These are phyloP conservation scores for Sporothrix globosa DNA, from an alignment of 2,329 filamentous ascomycete genomes.

Conservation along the genomic window DNA sequence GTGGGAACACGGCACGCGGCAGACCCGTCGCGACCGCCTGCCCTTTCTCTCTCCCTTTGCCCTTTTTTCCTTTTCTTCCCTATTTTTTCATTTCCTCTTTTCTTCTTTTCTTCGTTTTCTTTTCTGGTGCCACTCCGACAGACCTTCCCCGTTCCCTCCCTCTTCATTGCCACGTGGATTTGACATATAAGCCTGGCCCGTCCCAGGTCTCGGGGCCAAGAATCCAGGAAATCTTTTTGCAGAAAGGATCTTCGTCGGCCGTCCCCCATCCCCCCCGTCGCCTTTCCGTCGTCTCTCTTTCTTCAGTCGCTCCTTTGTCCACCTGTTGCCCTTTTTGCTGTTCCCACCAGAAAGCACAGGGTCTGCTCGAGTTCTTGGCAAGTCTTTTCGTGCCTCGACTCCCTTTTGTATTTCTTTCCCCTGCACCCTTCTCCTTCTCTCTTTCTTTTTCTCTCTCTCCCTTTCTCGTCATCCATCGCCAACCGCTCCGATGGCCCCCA, in stretches of 20 bases:
- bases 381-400: background rate
- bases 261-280: background rate
- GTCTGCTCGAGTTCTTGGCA: slow-evolving; percentile 2
- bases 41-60: background rate
- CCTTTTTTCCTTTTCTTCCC: background rate
- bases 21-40: slow-evolving; percentile 10
- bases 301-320: slow-evolving; percentile 8
- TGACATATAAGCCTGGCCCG: slow-evolving; percentile 22
- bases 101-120: background rate
- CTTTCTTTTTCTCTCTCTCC: background rate
- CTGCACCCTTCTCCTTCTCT: background rate
- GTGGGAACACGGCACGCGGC: slow-evolving; percentile 27
- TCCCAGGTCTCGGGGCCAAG: slow-evolving; percentile 2
- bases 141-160: background rate
- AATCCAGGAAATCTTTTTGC: slow-evolving; percentile 1
- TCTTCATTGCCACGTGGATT: slow-evolving; percentile 28
- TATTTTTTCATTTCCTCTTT: background rate
- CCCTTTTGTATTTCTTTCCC: background rate
- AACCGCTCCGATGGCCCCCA: slow-evolving; percentile 19
- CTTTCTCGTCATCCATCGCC: background rate
- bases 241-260: slow-evolving; percentile 32
- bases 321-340: background rate
- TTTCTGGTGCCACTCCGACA: background rate
- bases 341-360: slow-evolving; percentile 13
- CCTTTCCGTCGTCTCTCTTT: background rate